Percentiles rank a stretch among this genome's conserved stretches.
These are phyloP conservation scores for Citrus australasica DNA, from an alignment of 345 rosid genomes.

Conservation along the genomic window DNA sequence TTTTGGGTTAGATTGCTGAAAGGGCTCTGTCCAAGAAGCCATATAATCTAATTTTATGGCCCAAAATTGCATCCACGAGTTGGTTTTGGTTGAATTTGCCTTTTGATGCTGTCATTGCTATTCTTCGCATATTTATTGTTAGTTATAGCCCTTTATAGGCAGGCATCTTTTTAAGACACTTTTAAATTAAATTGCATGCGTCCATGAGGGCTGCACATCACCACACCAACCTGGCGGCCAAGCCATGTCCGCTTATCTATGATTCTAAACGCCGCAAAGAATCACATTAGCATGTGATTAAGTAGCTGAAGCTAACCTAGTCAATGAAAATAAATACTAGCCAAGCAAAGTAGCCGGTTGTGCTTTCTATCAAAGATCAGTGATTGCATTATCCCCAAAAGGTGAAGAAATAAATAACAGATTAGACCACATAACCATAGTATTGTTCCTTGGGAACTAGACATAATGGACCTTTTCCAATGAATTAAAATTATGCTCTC, in stretches of 20 bases:
- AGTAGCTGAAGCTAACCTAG: not conserved
- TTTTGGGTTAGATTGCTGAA: not conserved
- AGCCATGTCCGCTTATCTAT: not conserved
- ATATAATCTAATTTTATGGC: not conserved
- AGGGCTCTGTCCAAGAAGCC: not conserved
- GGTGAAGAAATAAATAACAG: not conserved
- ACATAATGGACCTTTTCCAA: conserved; percentile 24
- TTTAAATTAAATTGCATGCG: not conserved
- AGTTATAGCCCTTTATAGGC: not conserved
- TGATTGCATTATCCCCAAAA: conserved; percentile 10
- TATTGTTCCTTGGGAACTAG: conserved; percentile 36
- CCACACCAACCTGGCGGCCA: not conserved
- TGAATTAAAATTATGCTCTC: conserved; percentile 27
- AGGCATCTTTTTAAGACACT: not conserved
- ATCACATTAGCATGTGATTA: conserved; percentile 14
- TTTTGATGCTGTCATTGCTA: not conserved
- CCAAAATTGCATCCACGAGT: not conserved
- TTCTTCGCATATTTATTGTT: not conserved
- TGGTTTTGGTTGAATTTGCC: too few species aligned
- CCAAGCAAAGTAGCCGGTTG: not conserved
- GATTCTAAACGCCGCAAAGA: conserved; percentile 24
- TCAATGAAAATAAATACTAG: not conserved
- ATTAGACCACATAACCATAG: conserved; percentile 21
- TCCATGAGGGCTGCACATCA: not conserved
- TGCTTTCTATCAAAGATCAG: conserved; percentile 14